A percentile compares a stretch with the other conserved stretches of the same genome.
phyloP scores from a whole-genome alignment of 225 moss, liverwort and hornwort species.

The Physcomitrium patens region DNA sequence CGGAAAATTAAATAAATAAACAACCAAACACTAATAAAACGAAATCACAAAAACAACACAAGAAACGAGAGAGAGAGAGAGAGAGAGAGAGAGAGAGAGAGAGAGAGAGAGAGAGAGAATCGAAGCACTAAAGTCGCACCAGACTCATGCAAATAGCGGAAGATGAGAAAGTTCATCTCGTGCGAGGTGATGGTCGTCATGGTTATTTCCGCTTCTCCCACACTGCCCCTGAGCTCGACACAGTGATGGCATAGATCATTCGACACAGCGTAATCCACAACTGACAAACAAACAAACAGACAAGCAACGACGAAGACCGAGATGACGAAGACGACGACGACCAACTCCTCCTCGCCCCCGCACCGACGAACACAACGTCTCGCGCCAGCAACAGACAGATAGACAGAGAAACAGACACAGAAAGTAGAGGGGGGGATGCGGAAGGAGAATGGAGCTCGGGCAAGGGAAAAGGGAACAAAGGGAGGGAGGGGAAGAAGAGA shows the following conservation, averaged over 20 bases:
- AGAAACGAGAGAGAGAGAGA: background rate
- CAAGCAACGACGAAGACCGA: background rate
- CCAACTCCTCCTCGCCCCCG: background rate
- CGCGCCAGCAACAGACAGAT: background rate
- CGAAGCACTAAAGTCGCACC: conserved; percentile 41
- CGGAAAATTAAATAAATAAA: background rate
- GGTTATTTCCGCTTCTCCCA: background rate
- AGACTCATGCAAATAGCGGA: conserved; percentile 95
- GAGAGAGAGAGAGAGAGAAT: background rate
- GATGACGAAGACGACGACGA: background rate
- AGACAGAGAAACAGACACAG: background rate
- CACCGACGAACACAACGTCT: background rate
- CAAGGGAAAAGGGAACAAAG: background rate
- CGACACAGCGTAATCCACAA: conserved; percentile 14
- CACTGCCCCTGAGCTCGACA: conserved; percentile 5
- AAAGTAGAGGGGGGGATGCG: background rate
- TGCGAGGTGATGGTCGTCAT: conserved; percentile 97
- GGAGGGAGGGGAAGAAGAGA: background rate
- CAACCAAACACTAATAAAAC: too few species aligned
- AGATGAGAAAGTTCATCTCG: conserved; percentile 96
- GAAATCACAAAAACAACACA: background rate
- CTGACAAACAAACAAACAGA: background rate
- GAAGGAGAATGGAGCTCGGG: background rate
- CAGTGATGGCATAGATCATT: background rate
- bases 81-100: background rate